A percentile compares a stretch with the other conserved stretches of the same genome.
Conservation (phyloP, 2,329 filamentous ascomycete genomes). For the Paramyrothecium roridum region DNA sequence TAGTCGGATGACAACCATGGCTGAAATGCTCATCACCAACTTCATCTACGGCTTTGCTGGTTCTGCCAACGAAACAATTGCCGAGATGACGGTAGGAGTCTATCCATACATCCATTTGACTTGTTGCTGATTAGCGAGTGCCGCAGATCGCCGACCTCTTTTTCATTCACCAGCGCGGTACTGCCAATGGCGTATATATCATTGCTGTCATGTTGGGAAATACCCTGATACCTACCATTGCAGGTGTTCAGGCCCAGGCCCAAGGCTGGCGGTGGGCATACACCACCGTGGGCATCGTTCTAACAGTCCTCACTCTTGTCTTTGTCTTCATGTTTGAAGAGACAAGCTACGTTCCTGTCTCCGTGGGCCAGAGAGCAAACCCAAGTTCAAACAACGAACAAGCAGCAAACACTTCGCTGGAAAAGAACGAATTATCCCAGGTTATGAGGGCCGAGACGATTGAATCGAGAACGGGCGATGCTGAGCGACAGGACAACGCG, state of each 20-base stretch:
- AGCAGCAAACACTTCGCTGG: not conserved
- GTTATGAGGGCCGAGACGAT: not conserved
- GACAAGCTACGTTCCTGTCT: conserved; percentile 22
- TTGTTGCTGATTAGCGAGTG: not conserved
- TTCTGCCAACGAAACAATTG: conserved; percentile 34
- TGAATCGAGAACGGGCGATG: not conserved
- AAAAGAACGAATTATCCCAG: not conserved
- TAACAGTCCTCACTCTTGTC: conserved; percentile 16
- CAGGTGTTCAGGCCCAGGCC: conserved; percentile 15
- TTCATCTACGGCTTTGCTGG: conserved; percentile 29
- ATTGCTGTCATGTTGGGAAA: conserved; percentile 25
- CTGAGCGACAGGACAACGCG: not conserved
- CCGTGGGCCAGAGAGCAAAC: not conserved
- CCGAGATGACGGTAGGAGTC: conserved; percentile 29
- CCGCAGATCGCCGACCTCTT: conserved; percentile 27
- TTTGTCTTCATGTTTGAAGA: conserved; percentile 22
- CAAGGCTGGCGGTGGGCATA: conserved; percentile 23
- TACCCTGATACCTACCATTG: conserved; percentile 25
- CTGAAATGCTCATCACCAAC: conserved; percentile 20
- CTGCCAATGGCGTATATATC: conserved; percentile 28
- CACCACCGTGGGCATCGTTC: conserved; percentile 15
- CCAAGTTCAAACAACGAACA: not conserved
- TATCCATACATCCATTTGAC: not conserved
- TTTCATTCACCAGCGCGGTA: conserved; percentile 26
- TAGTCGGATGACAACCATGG: conserved; percentile 10